Evolutionary conservation across 2,329 filamentous ascomycete species (phyloP), one percentile per base, ranked within the genome.

Genomic region (Torrubiellomyces zombiae): DNA sequence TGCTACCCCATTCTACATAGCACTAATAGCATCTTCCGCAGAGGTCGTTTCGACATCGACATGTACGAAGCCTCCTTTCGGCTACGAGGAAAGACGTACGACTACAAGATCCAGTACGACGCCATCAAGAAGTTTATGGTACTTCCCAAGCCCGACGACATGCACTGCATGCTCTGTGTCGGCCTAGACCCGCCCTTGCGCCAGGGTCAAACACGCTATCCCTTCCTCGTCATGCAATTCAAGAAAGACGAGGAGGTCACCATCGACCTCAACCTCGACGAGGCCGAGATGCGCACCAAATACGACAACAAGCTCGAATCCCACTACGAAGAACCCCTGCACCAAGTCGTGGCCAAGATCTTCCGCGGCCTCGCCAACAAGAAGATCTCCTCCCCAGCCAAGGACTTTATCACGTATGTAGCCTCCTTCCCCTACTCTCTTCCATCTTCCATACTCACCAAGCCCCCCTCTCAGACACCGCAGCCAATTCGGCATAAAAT

Each of bases 51-150:
- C 64, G 89, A 95, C 51, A 93, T 98, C 56, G 89, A 98, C 52
- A 93, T 98, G 78, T 98, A 98, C 66, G 89, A 95, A 53, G 76
- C 73, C 10, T 95, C 89, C 3, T 95, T 98, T 67, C 78, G 89
- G 34, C 67, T 98, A 33, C 86, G 89, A 37, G 89, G 89, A 44
- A 98, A 98, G 59, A 98, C 89, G 14, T 98, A 98, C 61, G 91
- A 98, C 59, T 98, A 98, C 71, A 98, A 98, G 67, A 95, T 98
- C 37, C 83, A 94, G 50, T 98, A 94, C 55, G 81, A 94, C 29
- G 73, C 76, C 24, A 83, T 95, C 56, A 98, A 98, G 63, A 95
- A 95, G 51, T 95, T 95, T 49, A 94, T 98, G 74, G 69, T 95
- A 16, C 71, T 98, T 5, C 89, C 89, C 23, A 98, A 98, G 58